Evolutionary conservation across 345 rosid species (phyloP).

Genomic region (Camelina hispida): DNA sequence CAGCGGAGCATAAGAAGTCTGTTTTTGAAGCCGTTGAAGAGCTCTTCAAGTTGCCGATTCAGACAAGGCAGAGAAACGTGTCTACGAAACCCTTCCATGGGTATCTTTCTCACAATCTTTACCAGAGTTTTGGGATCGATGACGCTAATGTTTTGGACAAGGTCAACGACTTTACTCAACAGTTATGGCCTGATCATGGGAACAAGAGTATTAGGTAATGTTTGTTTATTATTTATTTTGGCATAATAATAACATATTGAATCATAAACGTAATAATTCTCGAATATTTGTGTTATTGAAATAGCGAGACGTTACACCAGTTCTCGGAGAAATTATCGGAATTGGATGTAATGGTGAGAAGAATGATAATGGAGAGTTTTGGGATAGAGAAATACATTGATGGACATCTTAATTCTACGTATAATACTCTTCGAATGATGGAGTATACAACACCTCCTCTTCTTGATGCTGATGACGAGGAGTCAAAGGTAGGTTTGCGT

Average conservation of each 20-base stretch:
- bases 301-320: conserved; percentile 39
- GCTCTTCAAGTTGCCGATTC: conserved; percentile 32
- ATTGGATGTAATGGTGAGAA: conserved; percentile 52
- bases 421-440: conserved; percentile 36
- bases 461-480: conserved; percentile 39
- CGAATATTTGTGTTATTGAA: neutral
- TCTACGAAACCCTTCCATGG: conserved; percentile 36
- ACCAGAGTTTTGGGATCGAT: conserved; percentile 38
- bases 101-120: conserved; percentile 27
- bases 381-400: conserved; percentile 51
- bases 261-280: too few species aligned
- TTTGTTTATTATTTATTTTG: neutral
- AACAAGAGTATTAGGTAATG: conserved; percentile 36
- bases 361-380: conserved; percentile 65
- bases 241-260: neutral
- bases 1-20: conserved; percentile 34
- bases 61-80: conserved; percentile 37
- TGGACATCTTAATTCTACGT: conserved; percentile 44
- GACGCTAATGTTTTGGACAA: conserved; percentile 25
- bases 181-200: conserved; percentile 31
- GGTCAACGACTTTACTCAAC: conserved; percentile 36
- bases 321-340: conserved; percentile 42
- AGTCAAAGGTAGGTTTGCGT: conserved; percentile 49
- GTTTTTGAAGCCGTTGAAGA: conserved; percentile 33
- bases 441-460: conserved; percentile 23